These are phyloP conservation scores for Daldinia concentrica DNA, from an alignment of 495 filamentous ascomycete genomes.

Conservation along the genomic window DNA sequence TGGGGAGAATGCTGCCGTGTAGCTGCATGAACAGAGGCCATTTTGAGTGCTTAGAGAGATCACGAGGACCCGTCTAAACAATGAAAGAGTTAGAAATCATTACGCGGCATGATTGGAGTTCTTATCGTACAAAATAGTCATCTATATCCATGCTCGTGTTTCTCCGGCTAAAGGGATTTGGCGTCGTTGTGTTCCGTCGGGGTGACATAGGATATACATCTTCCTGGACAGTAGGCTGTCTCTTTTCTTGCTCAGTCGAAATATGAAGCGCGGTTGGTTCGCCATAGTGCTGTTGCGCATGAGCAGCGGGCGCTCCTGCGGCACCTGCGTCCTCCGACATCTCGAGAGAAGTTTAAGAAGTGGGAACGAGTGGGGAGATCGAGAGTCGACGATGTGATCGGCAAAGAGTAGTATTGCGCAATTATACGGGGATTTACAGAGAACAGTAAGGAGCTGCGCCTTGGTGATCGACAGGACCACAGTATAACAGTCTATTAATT, in stretches of 20 bases:
- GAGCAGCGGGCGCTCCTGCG: conserved; percentile 1
- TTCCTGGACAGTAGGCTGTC: conserved; percentile 26
- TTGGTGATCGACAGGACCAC: conserved; percentile 11
- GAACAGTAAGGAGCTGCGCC: neutral
- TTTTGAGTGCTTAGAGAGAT: conserved; percentile 80
- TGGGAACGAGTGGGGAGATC: conserved; percentile 28
- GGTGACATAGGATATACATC: conserved; percentile 48
- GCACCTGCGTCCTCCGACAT: conserved; percentile 47
- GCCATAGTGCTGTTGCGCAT: conserved; percentile 20
- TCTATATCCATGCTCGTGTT: conserved; percentile 58
- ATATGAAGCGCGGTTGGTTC: conserved; percentile 20
- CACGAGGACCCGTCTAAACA: conserved; percentile 66
- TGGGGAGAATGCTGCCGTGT: conserved; percentile 81
- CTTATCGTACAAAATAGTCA: conserved; percentile 62
- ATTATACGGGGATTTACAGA: conserved; percentile 11
- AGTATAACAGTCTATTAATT: neutral
- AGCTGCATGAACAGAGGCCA: conserved; percentile 81
- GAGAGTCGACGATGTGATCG: conserved; percentile 23
- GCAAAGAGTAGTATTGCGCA: conserved; percentile 18
- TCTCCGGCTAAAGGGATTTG: conserved; percentile 58
- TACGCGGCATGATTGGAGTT: neutral
- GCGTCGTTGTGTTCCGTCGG: conserved; percentile 43
- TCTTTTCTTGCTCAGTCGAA: conserved; percentile 29
- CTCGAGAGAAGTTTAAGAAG: conserved; percentile 12
- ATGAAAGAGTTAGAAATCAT: conserved; percentile 13